A percentile compares a stretch with the other conserved stretches of the same genome.
Evolutionary conservation across 768 basidiomycete species (phyloP).

Genomic region (Tylopilus rubrobrunneus): DNA sequence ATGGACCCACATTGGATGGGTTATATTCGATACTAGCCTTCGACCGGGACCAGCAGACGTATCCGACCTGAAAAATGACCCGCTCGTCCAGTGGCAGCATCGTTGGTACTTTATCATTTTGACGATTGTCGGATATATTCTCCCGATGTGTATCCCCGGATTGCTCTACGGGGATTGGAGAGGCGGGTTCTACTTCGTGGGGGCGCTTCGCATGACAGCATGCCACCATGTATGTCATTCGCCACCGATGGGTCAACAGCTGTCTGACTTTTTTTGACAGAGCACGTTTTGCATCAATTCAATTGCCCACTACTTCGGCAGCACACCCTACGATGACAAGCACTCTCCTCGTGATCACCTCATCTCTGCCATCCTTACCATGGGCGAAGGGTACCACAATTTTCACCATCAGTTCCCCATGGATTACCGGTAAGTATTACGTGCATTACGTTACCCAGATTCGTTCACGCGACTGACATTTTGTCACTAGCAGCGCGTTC

Average conservation of each 20-base stretch:
- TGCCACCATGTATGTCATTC: constrained; percentile 70
- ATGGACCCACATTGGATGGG: constrained; percentile 85
- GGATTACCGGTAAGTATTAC: constrained; percentile 40
- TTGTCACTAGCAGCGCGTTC: constrained; percentile 55
- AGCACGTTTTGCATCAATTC: constrained; percentile 90
- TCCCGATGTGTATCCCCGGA: constrained; percentile 69
- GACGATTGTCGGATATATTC: constrained; percentile 61
- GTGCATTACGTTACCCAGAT: background rate
- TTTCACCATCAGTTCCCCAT: constrained; percentile 90
- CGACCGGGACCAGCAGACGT: constrained; percentile 69
- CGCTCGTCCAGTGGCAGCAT: constrained; percentile 76
- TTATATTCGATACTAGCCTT: constrained; percentile 70
- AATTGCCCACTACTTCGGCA: constrained; percentile 80
- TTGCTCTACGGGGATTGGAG: constrained; percentile 70
- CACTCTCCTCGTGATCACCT: constrained; percentile 76
- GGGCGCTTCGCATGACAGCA: constrained; percentile 64
- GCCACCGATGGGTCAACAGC: background rate
- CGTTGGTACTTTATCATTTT: constrained; percentile 63
- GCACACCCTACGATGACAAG: constrained; percentile 77
- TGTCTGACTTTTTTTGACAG: constrained; percentile 30
- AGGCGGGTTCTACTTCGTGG: constrained; percentile 75
- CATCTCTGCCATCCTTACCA: constrained; percentile 76
- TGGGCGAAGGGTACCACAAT: constrained; percentile 66
- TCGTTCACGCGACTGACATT: constrained; percentile 2
- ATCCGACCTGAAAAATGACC: constrained; percentile 67